Conservation (phyloP, 2,329 filamentous ascomycete genomes). For the Fusarium sulawesiense region DNA sequence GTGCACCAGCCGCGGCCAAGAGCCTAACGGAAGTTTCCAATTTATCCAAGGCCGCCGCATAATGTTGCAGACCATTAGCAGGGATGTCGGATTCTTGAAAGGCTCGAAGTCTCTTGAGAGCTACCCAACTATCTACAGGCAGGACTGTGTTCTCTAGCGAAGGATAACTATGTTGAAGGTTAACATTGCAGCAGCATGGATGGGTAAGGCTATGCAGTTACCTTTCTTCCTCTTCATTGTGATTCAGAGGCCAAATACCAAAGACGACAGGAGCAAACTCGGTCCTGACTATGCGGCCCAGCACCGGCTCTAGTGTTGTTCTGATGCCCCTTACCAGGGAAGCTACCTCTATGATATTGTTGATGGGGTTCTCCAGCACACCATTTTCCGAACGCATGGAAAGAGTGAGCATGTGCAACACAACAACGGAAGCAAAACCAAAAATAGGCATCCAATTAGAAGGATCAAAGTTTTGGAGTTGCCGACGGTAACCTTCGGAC, state of each 20-base stretch:
- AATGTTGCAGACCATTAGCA: conserved; percentile 30
- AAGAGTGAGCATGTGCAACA: conserved; percentile 46
- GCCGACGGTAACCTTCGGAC: conserved; percentile 45
- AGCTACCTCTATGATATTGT: conserved; percentile 38
- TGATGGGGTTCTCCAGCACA: conserved; percentile 36
- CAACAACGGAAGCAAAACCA: conserved; percentile 56
- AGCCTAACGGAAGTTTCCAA: conserved; percentile 37
- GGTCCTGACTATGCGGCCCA: conserved; percentile 35
- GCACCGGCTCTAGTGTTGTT: conserved; percentile 31
- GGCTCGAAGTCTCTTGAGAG: conserved; percentile 32
- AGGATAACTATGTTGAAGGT: conserved; percentile 18
- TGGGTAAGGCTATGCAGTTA: not conserved
- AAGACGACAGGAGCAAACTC: conserved; percentile 43
- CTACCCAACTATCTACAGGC: conserved; percentile 40
- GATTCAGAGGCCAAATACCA: conserved; percentile 30
- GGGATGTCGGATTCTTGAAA: conserved; percentile 42
- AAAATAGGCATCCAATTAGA: conserved; percentile 50
- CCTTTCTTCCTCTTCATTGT: conserved; percentile 19
- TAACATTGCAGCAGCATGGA: not conserved
- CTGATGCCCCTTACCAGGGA: conserved; percentile 40
- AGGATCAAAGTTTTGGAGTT: conserved; percentile 32
- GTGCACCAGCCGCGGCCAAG: conserved; percentile 37
- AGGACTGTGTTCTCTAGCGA: conserved; percentile 35
- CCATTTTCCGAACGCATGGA: conserved; percentile 33
- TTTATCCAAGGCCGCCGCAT: conserved; percentile 30